phyloP scores from a whole-genome alignment of 2,329 filamentous ascomycete genomes.

The Pseudohalonectria lignicola region DNA sequence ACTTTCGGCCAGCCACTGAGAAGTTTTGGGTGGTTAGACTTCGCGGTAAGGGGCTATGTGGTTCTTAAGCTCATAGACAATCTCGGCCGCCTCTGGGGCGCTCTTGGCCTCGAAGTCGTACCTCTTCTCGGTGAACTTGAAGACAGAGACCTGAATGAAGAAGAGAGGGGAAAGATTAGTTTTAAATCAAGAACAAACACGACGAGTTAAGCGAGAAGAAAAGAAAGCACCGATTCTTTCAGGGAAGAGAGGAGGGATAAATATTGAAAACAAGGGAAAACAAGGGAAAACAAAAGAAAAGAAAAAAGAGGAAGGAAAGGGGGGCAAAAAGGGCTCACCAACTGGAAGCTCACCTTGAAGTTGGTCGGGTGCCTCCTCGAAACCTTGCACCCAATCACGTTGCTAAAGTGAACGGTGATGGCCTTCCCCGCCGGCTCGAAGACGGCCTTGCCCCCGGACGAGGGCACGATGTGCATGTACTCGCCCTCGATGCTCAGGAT shows the following conservation, averaged over 20 bases:
- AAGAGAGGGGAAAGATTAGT: constrained; percentile 2
- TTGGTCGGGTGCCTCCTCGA: constrained; percentile 70
- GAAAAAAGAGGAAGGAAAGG: not conserved
- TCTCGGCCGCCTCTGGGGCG: constrained; percentile 62
- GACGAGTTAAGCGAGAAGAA: not conserved
- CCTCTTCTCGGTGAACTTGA: constrained; percentile 65
- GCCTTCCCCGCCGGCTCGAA: constrained; percentile 57
- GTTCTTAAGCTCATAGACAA: constrained; percentile 68
- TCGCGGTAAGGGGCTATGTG: constrained; percentile 58
- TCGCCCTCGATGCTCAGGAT: constrained; percentile 74
- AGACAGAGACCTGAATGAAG: constrained; percentile 60
- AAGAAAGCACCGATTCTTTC: too few relatives aligned
- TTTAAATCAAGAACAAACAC: not conserved
- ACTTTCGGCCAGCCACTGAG: too few relatives aligned
- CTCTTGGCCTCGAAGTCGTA: constrained; percentile 78
- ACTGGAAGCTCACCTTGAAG: constrained; percentile 58
- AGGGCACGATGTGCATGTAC: constrained; percentile 76
- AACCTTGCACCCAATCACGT: constrained; percentile 73
- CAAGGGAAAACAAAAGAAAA: not conserved
- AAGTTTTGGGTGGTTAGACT: constrained; percentile 16
- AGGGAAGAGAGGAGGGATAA: not conserved
- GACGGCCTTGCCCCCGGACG: constrained; percentile 52
- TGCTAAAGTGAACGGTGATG: constrained; percentile 73
- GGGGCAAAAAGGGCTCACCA: not conserved
- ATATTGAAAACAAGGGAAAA: not conserved